These are phyloP conservation scores for Penicillium sp. DNA, from an alignment of 2,329 filamentous ascomycete species.

Conservation along the genomic window DNA sequence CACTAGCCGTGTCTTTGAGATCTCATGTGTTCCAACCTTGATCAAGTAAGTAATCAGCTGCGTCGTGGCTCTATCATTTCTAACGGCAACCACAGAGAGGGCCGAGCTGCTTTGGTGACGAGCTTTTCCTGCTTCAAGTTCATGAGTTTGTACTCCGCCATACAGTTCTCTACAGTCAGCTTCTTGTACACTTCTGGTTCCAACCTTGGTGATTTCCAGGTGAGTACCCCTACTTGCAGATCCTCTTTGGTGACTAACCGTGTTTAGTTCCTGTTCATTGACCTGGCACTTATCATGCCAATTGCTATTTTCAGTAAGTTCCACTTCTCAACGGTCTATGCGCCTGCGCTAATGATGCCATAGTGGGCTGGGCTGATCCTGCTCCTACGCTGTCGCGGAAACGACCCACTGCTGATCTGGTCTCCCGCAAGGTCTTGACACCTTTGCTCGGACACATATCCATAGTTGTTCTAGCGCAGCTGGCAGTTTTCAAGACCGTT, in stretches of 20 bases:
- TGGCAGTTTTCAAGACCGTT: slow-evolving; percentile 72
- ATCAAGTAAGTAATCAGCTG: slow-evolving; percentile 62
- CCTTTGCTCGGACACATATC: slow-evolving; percentile 86
- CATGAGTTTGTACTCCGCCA: slow-evolving; percentile 99
- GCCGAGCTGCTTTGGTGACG: slow-evolving; percentile 91
- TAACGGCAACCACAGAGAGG: slow-evolving; percentile 63
- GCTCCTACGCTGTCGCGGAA: slow-evolving; percentile 77
- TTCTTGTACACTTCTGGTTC: slow-evolving; percentile 93
- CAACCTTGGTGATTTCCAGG: slow-evolving; percentile 94
- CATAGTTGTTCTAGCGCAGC: slow-evolving; percentile 77
- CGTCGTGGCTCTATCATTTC: not conserved
- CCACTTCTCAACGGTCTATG: not conserved
- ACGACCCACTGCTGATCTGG: slow-evolving; percentile 85
- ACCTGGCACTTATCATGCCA: slow-evolving; percentile 86
- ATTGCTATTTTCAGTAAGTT: slow-evolving; percentile 87
- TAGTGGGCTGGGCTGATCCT: slow-evolving; percentile 92
- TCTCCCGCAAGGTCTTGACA: slow-evolving; percentile 87
- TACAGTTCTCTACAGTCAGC: slow-evolving; percentile 96
- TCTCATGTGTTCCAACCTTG: slow-evolving; percentile 89
- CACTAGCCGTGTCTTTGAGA: slow-evolving; percentile 92
- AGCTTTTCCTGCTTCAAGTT: slow-evolving; percentile 99
- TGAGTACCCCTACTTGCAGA: slow-evolving; percentile 30
- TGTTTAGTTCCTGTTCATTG: slow-evolving; percentile 82
- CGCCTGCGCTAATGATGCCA: slow-evolving; percentile 1
- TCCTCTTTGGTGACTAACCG: slow-evolving; percentile 5